Evolutionary conservation across 2,329 filamentous ascomycete species (phyloP).

Genomic region (Exophiala calicioides): DNA sequence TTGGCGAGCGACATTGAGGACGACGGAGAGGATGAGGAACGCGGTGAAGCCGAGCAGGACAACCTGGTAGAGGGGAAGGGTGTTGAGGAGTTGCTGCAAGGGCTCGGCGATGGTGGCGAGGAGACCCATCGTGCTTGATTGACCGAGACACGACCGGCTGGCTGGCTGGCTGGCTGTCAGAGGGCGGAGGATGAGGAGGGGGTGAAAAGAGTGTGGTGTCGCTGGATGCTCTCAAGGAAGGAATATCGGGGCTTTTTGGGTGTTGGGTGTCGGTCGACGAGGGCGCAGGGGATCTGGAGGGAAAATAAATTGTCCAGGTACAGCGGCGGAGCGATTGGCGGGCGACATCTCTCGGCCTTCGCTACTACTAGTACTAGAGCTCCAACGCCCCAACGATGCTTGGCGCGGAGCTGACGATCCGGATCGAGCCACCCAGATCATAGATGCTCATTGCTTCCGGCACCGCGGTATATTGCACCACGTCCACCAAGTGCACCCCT

Average conservation of each 20-base stretch:
- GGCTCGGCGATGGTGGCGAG: constrained; percentile 50
- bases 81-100: constrained; percentile 49
- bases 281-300: not conserved
- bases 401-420: constrained; percentile 10
- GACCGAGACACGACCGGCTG: too few species aligned
- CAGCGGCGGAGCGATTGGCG: constrained; percentile 14
- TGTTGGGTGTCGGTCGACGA: not conserved
- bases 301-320: constrained; percentile 20
- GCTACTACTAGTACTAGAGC: too few species aligned
- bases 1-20: constrained; percentile 79
- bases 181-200: not conserved
- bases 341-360: too few species aligned
- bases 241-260: too few species aligned
- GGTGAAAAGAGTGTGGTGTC: not conserved
- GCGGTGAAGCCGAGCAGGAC: constrained; percentile 46
- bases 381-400: too few species aligned
- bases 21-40: constrained; percentile 59
- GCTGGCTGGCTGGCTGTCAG: not conserved
- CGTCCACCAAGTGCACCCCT: not conserved
- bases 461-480: not conserved
- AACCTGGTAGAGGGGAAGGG: constrained; percentile 49
- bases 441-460: too few species aligned
- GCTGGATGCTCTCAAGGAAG: not conserved
- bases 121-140: constrained; percentile 51
- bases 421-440: constrained; percentile 15